Conservation (phyloP, 352 stramenopile genomes). For the Phytophthora boehmeriae region DNA sequence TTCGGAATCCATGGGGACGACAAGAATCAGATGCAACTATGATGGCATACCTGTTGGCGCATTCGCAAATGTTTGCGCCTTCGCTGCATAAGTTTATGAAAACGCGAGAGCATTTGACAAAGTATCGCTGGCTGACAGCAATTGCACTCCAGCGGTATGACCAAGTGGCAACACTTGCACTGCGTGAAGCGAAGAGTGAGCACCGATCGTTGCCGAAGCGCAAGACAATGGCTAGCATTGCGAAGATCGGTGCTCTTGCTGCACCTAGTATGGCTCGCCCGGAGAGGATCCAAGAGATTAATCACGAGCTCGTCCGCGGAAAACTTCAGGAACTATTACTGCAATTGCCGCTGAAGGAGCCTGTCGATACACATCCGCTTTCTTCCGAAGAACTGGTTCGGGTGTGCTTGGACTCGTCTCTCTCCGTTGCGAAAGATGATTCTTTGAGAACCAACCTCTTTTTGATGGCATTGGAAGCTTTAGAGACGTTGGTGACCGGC, state of each 20-base stretch:
- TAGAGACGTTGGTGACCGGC: constrained; percentile 56
- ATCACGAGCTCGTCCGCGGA: constrained; percentile 60
- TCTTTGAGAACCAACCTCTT: constrained; percentile 71
- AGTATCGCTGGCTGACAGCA: constrained; percentile 71
- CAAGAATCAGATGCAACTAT: constrained; percentile 35
- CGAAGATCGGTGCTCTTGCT: constrained; percentile 80
- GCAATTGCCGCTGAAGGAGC: constrained; percentile 53
- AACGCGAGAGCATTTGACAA: constrained; percentile 52
- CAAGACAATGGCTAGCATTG: constrained; percentile 82
- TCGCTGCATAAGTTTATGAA: constrained; percentile 74
- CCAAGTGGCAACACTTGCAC: constrained; percentile 54
- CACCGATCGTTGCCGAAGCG: constrained; percentile 57
- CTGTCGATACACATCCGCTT: constrained; percentile 46
- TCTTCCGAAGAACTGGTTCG: constrained; percentile 49
- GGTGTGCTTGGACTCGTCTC: constrained; percentile 52
- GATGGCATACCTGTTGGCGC: constrained; percentile 67
- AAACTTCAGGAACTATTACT: constrained; percentile 71
- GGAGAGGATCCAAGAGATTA: constrained; percentile 54
- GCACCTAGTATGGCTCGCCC: constrained; percentile 39
- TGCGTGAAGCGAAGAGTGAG: constrained; percentile 61
- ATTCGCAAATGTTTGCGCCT: constrained; percentile 62
- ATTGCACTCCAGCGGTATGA: constrained; percentile 72
- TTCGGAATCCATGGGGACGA: constrained; percentile 69
- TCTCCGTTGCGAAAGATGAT: constrained; percentile 50
- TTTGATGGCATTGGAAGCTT: constrained; percentile 69